Evolutionary conservation across 2,329 filamentous ascomycete genomes (phyloP).

Genomic region (Alternaria longipes): DNA sequence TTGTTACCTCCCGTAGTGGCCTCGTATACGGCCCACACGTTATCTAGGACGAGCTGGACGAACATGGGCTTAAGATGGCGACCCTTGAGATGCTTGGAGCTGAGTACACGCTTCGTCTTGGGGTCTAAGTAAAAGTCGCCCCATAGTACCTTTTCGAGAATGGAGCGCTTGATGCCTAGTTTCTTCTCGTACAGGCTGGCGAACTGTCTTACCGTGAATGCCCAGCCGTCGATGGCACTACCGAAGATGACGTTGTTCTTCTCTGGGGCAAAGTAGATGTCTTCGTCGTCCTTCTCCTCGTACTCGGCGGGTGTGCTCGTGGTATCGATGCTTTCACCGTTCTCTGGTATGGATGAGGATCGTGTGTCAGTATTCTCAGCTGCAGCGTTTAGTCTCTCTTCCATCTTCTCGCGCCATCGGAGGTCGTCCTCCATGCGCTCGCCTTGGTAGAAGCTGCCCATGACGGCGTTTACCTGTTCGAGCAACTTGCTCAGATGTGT

Average conservation of each 20-base stretch:
- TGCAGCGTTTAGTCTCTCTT: conserved; percentile 80
- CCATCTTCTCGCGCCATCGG: conserved; percentile 92
- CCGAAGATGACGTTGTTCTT: conserved; percentile 99
- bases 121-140: conserved; percentile 96
- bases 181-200: conserved; percentile 95
- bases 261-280: conserved; percentile 97
- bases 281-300: conserved; percentile 92
- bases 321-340: conserved; percentile 62
- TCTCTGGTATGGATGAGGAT: conserved; percentile 58
- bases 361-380: conserved; percentile 68
- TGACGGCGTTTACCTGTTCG: conserved; percentile 95
- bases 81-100: conserved; percentile 91
- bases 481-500: conserved; percentile 87
- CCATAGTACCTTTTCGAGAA: conserved; percentile 95
- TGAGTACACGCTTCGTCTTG: conserved; percentile 93
- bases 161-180: conserved; percentile 86
- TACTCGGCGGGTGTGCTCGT: conserved; percentile 68
- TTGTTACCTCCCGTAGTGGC: conserved; percentile 85
- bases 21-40: conserved; percentile 94
- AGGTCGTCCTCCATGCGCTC: conserved; percentile 99
- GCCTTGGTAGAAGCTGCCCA: conserved; percentile 97
- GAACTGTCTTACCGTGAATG: conserved; percentile 95
- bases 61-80: conserved; percentile 94
- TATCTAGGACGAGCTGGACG: conserved; percentile 93
- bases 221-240: conserved; percentile 98